A percentile compares a stretch with the other conserved stretches of the same genome.
phyloP scores from a whole-genome alignment of 495 filamentous ascomycete species.

The Neurospora intermedia region DNA sequence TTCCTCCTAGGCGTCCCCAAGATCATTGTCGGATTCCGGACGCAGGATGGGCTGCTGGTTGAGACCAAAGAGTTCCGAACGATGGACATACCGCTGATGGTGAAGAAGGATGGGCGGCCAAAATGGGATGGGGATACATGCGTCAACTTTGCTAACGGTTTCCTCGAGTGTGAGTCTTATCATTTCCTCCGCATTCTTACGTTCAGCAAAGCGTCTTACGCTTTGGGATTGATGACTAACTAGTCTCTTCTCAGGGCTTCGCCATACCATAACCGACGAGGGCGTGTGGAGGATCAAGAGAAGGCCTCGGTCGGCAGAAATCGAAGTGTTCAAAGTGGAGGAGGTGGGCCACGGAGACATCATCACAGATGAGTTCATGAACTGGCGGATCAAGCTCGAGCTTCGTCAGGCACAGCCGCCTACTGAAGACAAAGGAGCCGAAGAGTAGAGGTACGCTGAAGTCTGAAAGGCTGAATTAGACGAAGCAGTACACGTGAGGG shows the following conservation, averaged over 20 bases:
- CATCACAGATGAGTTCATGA: conserved; percentile 62
- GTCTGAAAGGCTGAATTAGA: background rate
- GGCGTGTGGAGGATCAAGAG: conserved; percentile 79
- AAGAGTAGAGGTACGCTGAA: background rate
- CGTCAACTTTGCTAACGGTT: conserved; percentile 72
- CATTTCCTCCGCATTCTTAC: background rate
- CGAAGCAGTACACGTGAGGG: background rate
- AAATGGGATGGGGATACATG: conserved; percentile 85
- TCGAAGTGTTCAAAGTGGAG: conserved; percentile 64
- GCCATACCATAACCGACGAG: conserved; percentile 51
- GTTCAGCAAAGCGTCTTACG: background rate
- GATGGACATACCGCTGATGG: conserved; percentile 58
- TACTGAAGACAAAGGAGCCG: background rate
- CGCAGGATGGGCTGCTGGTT: conserved; percentile 57
- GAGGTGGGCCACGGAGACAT: conserved; percentile 67
- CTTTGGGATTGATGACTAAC: background rate
- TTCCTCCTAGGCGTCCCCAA: conserved; percentile 88
- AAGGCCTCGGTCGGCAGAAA: conserved; percentile 37
- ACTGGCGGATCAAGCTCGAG: conserved; percentile 53
- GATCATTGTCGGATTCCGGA: conserved; percentile 83
- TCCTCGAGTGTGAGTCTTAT: conserved; percentile 54
- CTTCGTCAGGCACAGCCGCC: conserved; percentile 8
- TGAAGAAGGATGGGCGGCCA: conserved; percentile 49
- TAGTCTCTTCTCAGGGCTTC: conserved; percentile 42
- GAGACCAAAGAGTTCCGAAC: conserved; percentile 70